Conservation (phyloP, 139 green algal species). For the Zygnema cylindricum region DNA sequence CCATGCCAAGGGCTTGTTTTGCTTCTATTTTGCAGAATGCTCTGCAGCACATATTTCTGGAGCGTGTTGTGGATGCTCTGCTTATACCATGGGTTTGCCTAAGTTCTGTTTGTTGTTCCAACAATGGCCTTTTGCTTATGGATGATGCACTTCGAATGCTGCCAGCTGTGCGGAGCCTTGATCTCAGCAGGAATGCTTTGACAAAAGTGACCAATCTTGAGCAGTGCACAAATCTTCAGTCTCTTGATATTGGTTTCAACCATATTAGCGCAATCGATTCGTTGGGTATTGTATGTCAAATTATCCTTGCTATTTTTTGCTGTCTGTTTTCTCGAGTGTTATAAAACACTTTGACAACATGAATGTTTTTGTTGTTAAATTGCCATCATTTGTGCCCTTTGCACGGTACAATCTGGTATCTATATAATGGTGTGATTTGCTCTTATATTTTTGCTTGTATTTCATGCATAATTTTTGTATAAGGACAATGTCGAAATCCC, state of each 20-base stretch:
- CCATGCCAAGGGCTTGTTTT: not conserved
- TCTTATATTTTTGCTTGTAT: too few species aligned
- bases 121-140: conserved; percentile 31
- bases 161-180: not conserved
- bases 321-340: not conserved
- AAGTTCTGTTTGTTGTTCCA: conserved; percentile 18
- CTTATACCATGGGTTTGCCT: conserved; percentile 3
- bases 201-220: conserved; percentile 24
- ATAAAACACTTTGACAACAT: not conserved
- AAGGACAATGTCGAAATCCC: too few species aligned
- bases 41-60: conserved; percentile 28
- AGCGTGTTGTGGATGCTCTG: conserved; percentile 7
- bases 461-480: too few species aligned
- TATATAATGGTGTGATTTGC: too few species aligned
- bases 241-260: conserved; percentile 25
- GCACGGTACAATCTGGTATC: not conserved
- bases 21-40: conserved; percentile 14
- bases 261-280: not conserved
- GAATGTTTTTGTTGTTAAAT: not conserved
- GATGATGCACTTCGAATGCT: conserved; percentile 11
- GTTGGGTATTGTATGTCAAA: not conserved
- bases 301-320: not conserved
- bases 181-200: conserved; percentile 17
- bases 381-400: not conserved
- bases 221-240: not conserved